Evolutionary conservation across 2,329 filamentous ascomycete species (phyloP), one percentile per base, ranked within the genome.

Genomic region (Epichloe bromicola): DNA sequence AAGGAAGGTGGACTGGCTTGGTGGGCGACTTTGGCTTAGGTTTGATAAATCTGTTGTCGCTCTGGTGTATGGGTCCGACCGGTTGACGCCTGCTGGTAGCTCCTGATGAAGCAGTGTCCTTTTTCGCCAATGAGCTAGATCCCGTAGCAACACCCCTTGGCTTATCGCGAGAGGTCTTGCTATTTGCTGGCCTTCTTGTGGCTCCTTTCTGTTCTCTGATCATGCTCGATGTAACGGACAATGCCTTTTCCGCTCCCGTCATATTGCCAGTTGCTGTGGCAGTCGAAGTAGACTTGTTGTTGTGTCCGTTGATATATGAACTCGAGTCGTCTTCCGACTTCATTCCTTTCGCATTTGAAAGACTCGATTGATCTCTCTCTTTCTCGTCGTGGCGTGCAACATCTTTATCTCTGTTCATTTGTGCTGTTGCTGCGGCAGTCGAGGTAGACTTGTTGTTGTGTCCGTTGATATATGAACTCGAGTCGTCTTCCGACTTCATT

Each of bases 11-110:
- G 48, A 82, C 71, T 10, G 84, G 83, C 51, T 80, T 78, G 2
- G 85, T 88, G 2, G 82, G 82, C 11, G 85, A 87, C 64, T 80
- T 82, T 40, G 74, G 67, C 62, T 80, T 83, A 8, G 79, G 77
- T 60, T 82, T 83, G 30, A 72, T 67, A 54, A 76, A 75, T 2
- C 67, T 70, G 6, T 69, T 63, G 30, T 67, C 65, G n/a, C 62
- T 54, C 23, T 61, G 61, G 26, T 70, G 60, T 19, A 69, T 67
- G 2, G 64, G 56, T 45, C 73, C 71, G 36, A 72, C 58, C 3
- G 71, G 60, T 10, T 68, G 62, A 8, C 72, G 70, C 54, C 71
- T 78, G 58, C 72, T 74, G 26, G 56, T 57, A 15, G 65, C 54
- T 23, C 65, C 63, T 3, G 68, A 57, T 36, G 62, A 55, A 2